A percentile compares a stretch with the other conserved stretches of the same genome.
Conservation (phyloP, 2,329 filamentous ascomycete species). For the Domatiomyces catenatus region DNA sequence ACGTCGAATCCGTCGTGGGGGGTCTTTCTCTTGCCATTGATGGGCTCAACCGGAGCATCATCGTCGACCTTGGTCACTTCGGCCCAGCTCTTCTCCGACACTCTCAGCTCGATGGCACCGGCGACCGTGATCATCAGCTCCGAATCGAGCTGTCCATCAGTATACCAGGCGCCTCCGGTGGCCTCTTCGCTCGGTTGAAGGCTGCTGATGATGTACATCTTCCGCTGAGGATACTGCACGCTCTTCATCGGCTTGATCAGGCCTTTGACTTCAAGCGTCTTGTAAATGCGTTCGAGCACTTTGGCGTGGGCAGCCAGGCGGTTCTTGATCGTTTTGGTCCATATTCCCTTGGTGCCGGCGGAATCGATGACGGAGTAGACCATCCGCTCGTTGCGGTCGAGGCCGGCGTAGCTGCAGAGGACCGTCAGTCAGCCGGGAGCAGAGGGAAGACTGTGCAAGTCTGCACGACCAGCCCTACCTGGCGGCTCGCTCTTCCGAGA, state of each 20-base stretch:
- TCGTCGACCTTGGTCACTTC: constrained; percentile 25
- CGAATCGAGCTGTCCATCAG: constrained; percentile 64
- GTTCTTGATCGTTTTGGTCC: constrained; percentile 71
- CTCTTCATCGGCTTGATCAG: constrained; percentile 83
- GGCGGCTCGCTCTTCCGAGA: constrained; percentile 33
- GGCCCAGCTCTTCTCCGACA: constrained; percentile 58
- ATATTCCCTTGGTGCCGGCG: constrained; percentile 70
- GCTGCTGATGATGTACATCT: constrained; percentile 87
- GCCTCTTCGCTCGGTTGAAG: constrained; percentile 77
- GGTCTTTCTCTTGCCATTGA: constrained; percentile 27
- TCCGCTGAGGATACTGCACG: constrained; percentile 77
- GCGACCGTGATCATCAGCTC: constrained; percentile 66
- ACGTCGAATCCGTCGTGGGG: constrained; percentile 19
- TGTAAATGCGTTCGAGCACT: constrained; percentile 65
- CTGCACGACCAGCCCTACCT: constrained; percentile 23
- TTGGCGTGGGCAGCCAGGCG: constrained; percentile 72
- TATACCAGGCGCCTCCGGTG: constrained; percentile 89
- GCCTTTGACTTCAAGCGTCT: constrained; percentile 64
- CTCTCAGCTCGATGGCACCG: constrained; percentile 46
- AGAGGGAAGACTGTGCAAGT: neutral
- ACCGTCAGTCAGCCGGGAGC: constrained; percentile 6
- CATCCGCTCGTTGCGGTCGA: constrained; percentile 53
- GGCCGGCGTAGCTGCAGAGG: constrained; percentile 22
- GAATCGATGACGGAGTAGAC: constrained; percentile 84
- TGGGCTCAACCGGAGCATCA: constrained; percentile 10